Base-by-base conservation (phyloP, 352 stramenopile species). In the Thalassiosira gravida region DNA sequence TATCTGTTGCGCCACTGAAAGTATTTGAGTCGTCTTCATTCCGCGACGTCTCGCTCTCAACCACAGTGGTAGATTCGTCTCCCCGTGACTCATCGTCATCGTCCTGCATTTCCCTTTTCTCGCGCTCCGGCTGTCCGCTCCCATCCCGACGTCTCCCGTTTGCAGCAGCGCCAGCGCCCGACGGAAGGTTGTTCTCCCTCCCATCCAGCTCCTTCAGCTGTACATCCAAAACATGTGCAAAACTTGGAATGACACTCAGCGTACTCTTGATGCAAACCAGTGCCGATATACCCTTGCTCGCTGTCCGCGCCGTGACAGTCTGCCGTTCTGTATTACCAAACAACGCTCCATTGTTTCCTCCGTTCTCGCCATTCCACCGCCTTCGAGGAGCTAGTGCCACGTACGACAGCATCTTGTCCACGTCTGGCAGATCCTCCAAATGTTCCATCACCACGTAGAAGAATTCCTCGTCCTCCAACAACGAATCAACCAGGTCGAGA, bases 211-310 rank as follows among this genome's bases (percentile, higher is more conserved):
- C 74, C 27, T 75, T 87, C 22, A 93, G 69, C 42, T 91, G 83
- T 2, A 87, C 78, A 22, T 90, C 75, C 49, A 95, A 71, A 22
- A 84, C 75, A 30, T 76, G 32, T 9, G 82, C 83, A 46, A 95
- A 83, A 9, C 72, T 68, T 11, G 85, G 85, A 59, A 95, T 72
- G 9, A 78, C 74, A 53, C 64, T 68, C 25, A 95, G 58, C 2
- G 81, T 88, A 39, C 81, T 90, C 63, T 95, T 95, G 58, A 95
- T 91, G 49, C 79, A 91, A 18, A 95, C 82, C 47, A 95, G 69
- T 35, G 84, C 79, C 13, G 81, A 87, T 58, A 95, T 95, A 27
- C 90, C 90, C 49, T 83, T 89, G 63, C 86, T 90, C 2, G 90
- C 88, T 18, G 86, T 61, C 18, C 82, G 53, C 11, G 69, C 66